Conservation (phyloP, 305 asterid species). For the Fraxinus latifolia region DNA sequence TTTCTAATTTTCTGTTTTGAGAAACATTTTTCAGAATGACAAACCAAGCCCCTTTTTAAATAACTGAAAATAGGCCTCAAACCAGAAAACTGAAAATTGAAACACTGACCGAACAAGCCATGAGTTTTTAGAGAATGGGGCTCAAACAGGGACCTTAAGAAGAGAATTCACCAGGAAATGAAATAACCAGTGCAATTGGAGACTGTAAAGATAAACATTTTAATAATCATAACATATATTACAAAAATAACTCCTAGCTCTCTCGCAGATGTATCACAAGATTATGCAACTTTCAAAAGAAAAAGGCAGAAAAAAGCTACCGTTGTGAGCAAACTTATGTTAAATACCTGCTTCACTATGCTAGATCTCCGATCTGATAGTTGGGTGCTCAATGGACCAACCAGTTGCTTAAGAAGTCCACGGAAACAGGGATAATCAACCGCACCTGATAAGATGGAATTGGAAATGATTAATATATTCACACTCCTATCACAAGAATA, state of each 20-base stretch:
- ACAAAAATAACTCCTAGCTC: conserved; percentile 12
- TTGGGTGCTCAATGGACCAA: conserved; percentile 87
- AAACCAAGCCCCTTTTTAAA: background rate
- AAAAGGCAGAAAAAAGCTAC: conserved; percentile 1
- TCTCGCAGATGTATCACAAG: conserved; percentile 8
- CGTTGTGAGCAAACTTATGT: conserved; percentile 15
- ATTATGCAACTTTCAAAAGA: background rate
- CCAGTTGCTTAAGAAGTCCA: conserved; percentile 89
- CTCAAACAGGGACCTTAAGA: background rate
- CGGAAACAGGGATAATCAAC: conserved; percentile 85
- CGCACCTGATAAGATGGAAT: conserved; percentile 63
- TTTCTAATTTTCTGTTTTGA: background rate
- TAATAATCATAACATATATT: conserved; percentile 9
- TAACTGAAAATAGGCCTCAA: background rate
- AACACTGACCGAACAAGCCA: background rate
- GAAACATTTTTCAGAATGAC: background rate
- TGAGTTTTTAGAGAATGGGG: background rate
- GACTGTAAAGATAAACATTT: background rate
- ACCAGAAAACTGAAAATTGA: background rate
- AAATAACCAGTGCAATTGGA: conserved; percentile 11
- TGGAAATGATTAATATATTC: conserved; percentile 11
- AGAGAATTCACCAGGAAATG: conserved; percentile 17
- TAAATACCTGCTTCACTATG: conserved; percentile 91
- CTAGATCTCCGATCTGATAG: conserved; percentile 96
- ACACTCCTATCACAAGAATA: conserved; percentile 3